phyloP scores from a whole-genome alignment of 2,329 filamentous ascomycete species.

The Cladosporium cucumerinum region DNA sequence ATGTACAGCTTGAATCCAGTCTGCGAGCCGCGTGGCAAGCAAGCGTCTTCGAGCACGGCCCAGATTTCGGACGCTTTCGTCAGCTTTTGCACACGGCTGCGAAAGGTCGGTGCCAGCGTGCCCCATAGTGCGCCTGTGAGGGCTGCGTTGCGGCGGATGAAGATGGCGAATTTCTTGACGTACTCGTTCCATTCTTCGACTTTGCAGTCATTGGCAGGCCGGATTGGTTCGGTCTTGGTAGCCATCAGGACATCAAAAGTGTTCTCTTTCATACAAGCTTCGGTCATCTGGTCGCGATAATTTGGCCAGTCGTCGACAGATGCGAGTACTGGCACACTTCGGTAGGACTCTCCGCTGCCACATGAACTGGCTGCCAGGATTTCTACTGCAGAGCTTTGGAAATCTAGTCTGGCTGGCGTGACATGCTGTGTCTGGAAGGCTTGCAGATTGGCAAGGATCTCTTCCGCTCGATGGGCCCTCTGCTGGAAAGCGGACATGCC shows the following conservation, averaged over 20 bases:
- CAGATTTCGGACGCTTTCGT: conserved; percentile 28
- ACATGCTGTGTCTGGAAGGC: conserved; percentile 30
- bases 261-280: conserved; percentile 32
- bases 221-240: conserved; percentile 28
- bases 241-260: conserved; percentile 30
- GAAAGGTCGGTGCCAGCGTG: conserved; percentile 26
- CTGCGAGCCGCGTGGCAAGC: conserved; percentile 28
- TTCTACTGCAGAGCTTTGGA: conserved; percentile 30
- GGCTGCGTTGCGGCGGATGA: conserved; percentile 29
- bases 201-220: conserved; percentile 23
- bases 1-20: conserved; percentile 27
- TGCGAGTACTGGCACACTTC: conserved; percentile 19
- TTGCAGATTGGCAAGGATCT: conserved; percentile 22
- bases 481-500: conserved; percentile 5
- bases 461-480: conserved; percentile 11
- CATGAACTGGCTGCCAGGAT: conserved; percentile 31
- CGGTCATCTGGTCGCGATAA: conserved; percentile 28
- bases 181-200: conserved; percentile 35
- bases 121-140: conserved; percentile 27
- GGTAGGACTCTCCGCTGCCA: conserved; percentile 32
- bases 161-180: conserved; percentile 34
- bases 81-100: conserved; percentile 25
- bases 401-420: conserved; percentile 25
- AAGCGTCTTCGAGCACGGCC: conserved; percentile 30
- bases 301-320: conserved; percentile 26